Percentiles rank a stretch among this genome's conserved stretches.
Conservation (phyloP, 345 rosid genomes). For the Stellera chamaejasme region DNA sequence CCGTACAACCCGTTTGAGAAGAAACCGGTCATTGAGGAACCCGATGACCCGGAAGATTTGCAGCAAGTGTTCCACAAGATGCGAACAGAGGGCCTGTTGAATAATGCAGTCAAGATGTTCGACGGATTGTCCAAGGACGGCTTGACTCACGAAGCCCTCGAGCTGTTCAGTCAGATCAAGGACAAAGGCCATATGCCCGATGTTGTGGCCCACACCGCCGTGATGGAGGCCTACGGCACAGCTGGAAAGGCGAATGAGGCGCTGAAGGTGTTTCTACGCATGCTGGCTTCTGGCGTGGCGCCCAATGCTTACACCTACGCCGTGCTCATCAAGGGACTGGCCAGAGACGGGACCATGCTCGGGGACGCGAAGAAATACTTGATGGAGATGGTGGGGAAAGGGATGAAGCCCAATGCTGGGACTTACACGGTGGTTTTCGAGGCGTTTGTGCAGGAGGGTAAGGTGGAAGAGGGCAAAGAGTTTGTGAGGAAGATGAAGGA, state of each 20-base stretch:
- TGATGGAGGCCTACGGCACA: constrained; percentile 62
- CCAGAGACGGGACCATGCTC: constrained; percentile 24
- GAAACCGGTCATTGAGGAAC: constrained; percentile 35
- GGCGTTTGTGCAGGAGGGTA: constrained; percentile 35
- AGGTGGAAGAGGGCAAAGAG: constrained; percentile 44
- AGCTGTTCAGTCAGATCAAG: constrained; percentile 62
- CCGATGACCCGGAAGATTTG: constrained; percentile 55
- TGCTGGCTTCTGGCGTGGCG: constrained; percentile 55
- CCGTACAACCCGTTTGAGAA: constrained; percentile 61
- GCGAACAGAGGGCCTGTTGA: constrained; percentile 42
- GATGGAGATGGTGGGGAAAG: constrained; percentile 59
- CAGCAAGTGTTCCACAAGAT: constrained; percentile 60
- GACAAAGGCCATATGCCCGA: constrained; percentile 65
- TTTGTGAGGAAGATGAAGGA: constrained; percentile 38
- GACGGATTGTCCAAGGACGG: constrained; percentile 79
- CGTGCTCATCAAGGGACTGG: constrained; percentile 55
- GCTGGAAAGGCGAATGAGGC: constrained; percentile 66
- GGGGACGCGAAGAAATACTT: constrained; percentile 41
- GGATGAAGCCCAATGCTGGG: constrained; percentile 43
- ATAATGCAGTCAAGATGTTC: constrained; percentile 74
- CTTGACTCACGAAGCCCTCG: constrained; percentile 59
- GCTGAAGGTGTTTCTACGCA: constrained; percentile 47
- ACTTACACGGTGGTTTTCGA: constrained; percentile 48
- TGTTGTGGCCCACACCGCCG: constrained; percentile 63
- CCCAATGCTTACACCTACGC: constrained; percentile 71